phyloP scores from a whole-genome alignment of 192 early-diverging fungal genomes.

The Umbelopsis sp. region DNA sequence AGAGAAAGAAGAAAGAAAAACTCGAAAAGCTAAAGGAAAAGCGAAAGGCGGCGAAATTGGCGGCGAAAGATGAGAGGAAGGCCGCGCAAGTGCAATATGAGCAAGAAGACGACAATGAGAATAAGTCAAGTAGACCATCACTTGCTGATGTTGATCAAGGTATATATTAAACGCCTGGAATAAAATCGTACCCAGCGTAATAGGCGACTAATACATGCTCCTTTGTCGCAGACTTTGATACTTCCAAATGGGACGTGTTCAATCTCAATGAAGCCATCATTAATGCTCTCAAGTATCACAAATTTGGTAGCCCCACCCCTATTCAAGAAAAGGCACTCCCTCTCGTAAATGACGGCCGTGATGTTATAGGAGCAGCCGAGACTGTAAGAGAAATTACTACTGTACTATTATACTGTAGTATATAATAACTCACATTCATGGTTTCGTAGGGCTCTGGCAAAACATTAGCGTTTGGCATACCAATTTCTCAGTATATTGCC shows the following conservation, averaged over 20 bases:
- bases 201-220: background rate
- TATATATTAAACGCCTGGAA: background rate
- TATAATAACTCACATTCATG: background rate
- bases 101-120: background rate
- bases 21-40: constrained; percentile 7
- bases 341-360: constrained; percentile 68
- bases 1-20: constrained; percentile 4
- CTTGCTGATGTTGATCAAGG: constrained; percentile 40
- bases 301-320: constrained; percentile 79
- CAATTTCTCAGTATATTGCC: constrained; percentile 78
- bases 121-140: background rate
- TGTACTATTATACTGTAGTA: too few species aligned
- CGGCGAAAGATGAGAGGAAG: background rate
- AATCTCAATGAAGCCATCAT: constrained; percentile 59
- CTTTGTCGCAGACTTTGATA: constrained; percentile 51
- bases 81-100: background rate
- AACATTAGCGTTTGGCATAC: constrained; percentile 94
- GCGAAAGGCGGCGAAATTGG: background rate
- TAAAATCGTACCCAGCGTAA: background rate
- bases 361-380: constrained; percentile 92
- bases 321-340: constrained; percentile 84
- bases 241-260: constrained; percentile 73
- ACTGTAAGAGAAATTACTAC: constrained; percentile 52
- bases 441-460: constrained; percentile 81
- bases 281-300: constrained; percentile 68